phyloP scores from a whole-genome alignment of 2,329 filamentous ascomycete species.

The Fusarium liriodendri region DNA sequence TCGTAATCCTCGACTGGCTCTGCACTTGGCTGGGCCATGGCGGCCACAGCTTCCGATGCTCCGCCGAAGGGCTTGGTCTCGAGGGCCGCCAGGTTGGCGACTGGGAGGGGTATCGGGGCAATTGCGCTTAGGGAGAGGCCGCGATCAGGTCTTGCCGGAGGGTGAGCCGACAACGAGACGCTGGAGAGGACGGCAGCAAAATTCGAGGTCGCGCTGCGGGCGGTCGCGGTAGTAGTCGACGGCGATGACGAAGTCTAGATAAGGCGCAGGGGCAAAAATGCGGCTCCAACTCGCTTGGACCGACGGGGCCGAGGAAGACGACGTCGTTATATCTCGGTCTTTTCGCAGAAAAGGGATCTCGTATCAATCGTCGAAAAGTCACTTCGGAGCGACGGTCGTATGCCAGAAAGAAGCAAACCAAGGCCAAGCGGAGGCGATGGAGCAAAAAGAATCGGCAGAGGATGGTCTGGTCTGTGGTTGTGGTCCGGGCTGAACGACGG shows the following conservation, averaged over 20 bases:
- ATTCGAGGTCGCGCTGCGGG: constrained; percentile 14
- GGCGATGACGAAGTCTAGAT: constrained; percentile 38
- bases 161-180: constrained; percentile 12
- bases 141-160: constrained; percentile 17
- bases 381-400: background rate
- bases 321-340: constrained; percentile 9
- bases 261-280: constrained; percentile 32
- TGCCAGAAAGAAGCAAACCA: constrained; percentile 19
- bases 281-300: constrained; percentile 28
- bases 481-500: constrained; percentile 7
- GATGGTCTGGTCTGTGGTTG: constrained; percentile 17
- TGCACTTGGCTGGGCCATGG: constrained; percentile 76
- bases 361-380: background rate
- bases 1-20: constrained; percentile 74
- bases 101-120: constrained; percentile 34
- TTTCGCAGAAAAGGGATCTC: background rate
- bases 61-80: constrained; percentile 70
- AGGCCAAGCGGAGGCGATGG: constrained; percentile 31
- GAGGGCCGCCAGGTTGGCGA: constrained; percentile 72
- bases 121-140: constrained; percentile 25
- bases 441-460: constrained; percentile 33
- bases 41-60: constrained; percentile 74
- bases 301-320: constrained; percentile 21
- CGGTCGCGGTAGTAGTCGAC: constrained; percentile 17
- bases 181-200: background rate